Base-by-base conservation (phyloP, 2,329 filamentous ascomycete species). In the Arthrobotrys musiformis region DNA sequence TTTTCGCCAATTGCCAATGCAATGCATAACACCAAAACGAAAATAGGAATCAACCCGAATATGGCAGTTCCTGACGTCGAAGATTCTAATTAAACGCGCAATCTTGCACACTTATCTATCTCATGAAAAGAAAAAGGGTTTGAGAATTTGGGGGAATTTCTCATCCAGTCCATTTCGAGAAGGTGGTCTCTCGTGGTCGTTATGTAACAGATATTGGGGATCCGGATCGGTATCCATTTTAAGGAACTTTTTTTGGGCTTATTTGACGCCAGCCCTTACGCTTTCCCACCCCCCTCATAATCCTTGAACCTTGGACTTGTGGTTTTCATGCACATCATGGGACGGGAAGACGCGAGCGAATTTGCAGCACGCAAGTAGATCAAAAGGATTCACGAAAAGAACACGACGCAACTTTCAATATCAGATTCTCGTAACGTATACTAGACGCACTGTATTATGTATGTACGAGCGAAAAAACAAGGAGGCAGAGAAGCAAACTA, bases 261-360 rank as follows among this genome's bases (percentile, higher is more conserved):
- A 42, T 26, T 48, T 35, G 50, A 56, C 33, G 33, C 54, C 33
- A 58, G 33, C 54, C 33, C 54, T 58, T 40, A 46, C 28, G n/a
- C 40, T 42, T 42, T 17, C 30, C 30, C 40, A 42, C 17, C 40
- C 40, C 40, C 5, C 46, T 61, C 35, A 56, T 63, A 19, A 75
- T 66, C 72, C 72, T 69, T 76, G 72, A 76, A 76, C 72, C 72
- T 69, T 74, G 66, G 62, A 61, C 42, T 30, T 68, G 54, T 63
- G 72, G 52, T 69, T 56, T 58, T 76, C 72, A 76, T 76, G 61
- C 70, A 74, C 61, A 76, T 76, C 72, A 70, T 76, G 64, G 72
- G 60, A 63, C 72, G 72, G 72, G 72, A 76, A 68, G 72, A 76
- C 72, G 72, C 72, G 72, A 76, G 72, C 72, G 72, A 76, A 76